These are phyloP conservation scores for Wallacemonas sp. DNA, from an alignment of 208 protist genomes.

Conservation along the genomic window DNA sequence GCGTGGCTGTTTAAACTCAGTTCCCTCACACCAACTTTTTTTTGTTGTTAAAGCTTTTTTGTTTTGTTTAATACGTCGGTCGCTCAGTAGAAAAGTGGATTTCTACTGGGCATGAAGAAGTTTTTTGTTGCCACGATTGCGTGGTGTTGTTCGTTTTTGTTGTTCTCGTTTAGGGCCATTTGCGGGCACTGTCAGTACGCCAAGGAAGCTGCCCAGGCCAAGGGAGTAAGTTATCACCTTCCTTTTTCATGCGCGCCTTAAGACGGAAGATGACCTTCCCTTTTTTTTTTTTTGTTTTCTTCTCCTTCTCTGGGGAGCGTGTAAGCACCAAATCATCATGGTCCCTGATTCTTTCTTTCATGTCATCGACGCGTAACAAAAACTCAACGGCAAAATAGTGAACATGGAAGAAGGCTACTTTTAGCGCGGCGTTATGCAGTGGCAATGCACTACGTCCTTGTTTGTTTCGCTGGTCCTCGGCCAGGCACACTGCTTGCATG, in stretches of 20 bases:
- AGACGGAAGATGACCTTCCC: not conserved
- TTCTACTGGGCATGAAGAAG: constrained; percentile 2
- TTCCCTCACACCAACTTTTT: not conserved
- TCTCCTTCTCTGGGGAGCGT: not conserved
- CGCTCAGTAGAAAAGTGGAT: constrained; percentile 9
- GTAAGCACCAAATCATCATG: not conserved
- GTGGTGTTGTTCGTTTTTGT: not conserved
- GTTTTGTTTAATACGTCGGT: not conserved
- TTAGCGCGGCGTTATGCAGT: no score
- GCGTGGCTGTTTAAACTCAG: no score
- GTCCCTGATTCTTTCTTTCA: not conserved
- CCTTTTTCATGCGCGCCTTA: no score
- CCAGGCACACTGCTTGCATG: no score
- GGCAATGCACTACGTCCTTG: no score
- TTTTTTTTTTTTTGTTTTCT: not conserved
- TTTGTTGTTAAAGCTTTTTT: not conserved
- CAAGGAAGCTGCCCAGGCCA: no score
- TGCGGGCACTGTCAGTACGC: no score
- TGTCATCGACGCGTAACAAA: not conserved
- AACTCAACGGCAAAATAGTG: not conserved
- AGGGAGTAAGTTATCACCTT: no score
- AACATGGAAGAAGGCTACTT: not conserved
- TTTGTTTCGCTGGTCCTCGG: no score
- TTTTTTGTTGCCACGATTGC: not conserved
- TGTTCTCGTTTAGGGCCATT: no score